Base-by-base conservation (phyloP, 352 stramenopile species). In the Pythium diclinum region DNA sequence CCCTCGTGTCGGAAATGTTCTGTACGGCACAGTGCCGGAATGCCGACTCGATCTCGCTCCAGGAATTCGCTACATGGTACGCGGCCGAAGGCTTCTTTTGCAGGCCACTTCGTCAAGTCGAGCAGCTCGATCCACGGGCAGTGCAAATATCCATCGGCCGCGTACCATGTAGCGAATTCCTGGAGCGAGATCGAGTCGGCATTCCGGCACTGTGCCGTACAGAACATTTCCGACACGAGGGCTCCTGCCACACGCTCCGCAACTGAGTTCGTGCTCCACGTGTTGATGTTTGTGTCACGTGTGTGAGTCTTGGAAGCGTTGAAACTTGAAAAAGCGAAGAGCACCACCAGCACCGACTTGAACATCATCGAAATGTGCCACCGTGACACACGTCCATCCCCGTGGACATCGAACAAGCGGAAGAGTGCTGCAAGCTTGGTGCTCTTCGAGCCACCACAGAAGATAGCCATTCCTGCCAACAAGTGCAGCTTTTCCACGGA, bases 141-240 rank as follows among this genome's bases (percentile, higher is more conserved):
- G 47, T 94, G 91, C 69, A 96, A 90, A 69, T 98, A 97, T 6
- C 96, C 96, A 34, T 90, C 90, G 30, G 88, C 85, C 0, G 93
- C 97, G 64, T 99, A 99, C 96, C 96, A 99, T 11, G 95, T 84
- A 6, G 94, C 96, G 79, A 99, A 99, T 59, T 98, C 91, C 40
- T 94, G 81, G 52, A 98, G 95, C 36, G 75, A 95, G 28, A 99
- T 94, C 5, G 75, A 74, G 57, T 97, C 84, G 0, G 79, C 34
- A 42, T 87, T 72, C 16, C 86, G 78, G 17, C 78, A 85, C 30
- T 65, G 78, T 14, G 74, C 83, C 64, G 95, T 79, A 71, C 78
- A 90, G 46, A 94, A 91, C 33, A 95, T 73, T 56, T 97, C 89
- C 21, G 97, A 98, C 16, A 97, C 88, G 33, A 97, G 79, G 6